Conservation (phyloP, 768 basidiomycete genomes). For the Termitomyces sp. region DNA sequence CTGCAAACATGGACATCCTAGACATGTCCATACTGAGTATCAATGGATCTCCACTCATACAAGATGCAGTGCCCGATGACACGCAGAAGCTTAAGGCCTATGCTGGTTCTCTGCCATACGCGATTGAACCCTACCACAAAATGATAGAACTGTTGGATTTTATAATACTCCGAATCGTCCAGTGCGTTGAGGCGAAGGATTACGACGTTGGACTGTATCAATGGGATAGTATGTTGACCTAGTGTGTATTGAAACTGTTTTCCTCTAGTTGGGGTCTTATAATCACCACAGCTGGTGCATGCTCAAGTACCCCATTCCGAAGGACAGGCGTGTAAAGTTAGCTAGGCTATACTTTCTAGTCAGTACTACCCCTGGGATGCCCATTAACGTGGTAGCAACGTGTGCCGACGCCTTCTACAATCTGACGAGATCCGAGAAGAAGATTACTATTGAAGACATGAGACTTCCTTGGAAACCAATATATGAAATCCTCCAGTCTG, state of each 20-base stretch:
- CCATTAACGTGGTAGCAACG: conserved; percentile 60
- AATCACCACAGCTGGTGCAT: conserved; percentile 57
- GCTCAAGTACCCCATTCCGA: conserved; percentile 85
- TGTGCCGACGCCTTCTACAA: conserved; percentile 59
- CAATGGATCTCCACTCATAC: conserved; percentile 24
- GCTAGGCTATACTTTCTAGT: conserved; percentile 79
- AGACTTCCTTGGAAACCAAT: conserved; percentile 81
- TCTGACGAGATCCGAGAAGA: conserved; percentile 65
- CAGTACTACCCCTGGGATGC: conserved; percentile 72
- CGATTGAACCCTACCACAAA: conserved; percentile 68
- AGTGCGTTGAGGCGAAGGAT: conserved; percentile 76
- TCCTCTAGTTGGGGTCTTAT: conserved; percentile 6
- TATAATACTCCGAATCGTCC: conserved; percentile 60
- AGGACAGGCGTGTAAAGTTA: conserved; percentile 66
- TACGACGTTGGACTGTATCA: conserved; percentile 77
- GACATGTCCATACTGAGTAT: conserved; percentile 43
- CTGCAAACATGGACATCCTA: conserved; percentile 33
- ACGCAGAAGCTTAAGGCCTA: conserved; percentile 59
- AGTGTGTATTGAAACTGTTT: conserved; percentile 41
- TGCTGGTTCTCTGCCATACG: conserved; percentile 66
- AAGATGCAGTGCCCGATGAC: conserved; percentile 29
- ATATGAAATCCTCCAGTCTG: conserved; percentile 62
- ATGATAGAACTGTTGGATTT: conserved; percentile 77
- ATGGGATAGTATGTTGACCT: conserved; percentile 73
- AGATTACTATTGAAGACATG: conserved; percentile 73